Conservation (phyloP, 2,329 filamentous ascomycete species). For the Botrytis tulipae region DNA sequence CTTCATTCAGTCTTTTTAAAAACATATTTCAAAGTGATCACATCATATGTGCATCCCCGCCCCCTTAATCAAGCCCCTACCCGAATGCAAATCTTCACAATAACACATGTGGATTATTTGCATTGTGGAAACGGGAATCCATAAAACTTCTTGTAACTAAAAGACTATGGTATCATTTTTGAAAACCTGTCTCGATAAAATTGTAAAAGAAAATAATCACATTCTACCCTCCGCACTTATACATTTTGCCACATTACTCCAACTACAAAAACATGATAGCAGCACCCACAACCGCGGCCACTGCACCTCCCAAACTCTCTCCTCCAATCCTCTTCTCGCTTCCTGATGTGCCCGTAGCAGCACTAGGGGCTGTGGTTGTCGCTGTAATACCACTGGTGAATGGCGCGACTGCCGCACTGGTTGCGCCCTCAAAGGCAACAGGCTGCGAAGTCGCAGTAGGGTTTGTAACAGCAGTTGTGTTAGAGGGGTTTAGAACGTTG, state of each 20-base stretch:
- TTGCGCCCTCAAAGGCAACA: constrained; percentile 39
- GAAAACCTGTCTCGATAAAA: neutral
- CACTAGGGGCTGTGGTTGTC: constrained; percentile 41
- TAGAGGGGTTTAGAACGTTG: constrained; percentile 48
- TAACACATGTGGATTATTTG: neutral
- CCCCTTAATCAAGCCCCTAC: neutral
- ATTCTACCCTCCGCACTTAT: neutral
- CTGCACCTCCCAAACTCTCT: neutral
- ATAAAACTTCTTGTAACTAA: neutral
- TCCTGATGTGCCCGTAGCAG: constrained; percentile 29
- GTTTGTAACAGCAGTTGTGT: constrained; percentile 40
- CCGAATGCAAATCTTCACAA: neutral
- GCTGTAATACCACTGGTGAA: constrained; percentile 45
- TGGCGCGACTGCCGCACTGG: constrained; percentile 29
- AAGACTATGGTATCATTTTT: neutral
- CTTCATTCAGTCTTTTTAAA: too few species aligned
- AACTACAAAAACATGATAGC: neutral
- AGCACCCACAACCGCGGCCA: constrained; percentile 40
- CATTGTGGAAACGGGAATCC: neutral
- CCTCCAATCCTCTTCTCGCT: neutral
- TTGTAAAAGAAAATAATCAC: neutral
- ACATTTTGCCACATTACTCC: neutral
- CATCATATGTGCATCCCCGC: neutral
- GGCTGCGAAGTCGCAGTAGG: constrained; percentile 40
- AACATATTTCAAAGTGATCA: neutral